phyloP scores from a whole-genome alignment of 495 filamentous ascomycete genomes.

The Xylaria intraflava region DNA sequence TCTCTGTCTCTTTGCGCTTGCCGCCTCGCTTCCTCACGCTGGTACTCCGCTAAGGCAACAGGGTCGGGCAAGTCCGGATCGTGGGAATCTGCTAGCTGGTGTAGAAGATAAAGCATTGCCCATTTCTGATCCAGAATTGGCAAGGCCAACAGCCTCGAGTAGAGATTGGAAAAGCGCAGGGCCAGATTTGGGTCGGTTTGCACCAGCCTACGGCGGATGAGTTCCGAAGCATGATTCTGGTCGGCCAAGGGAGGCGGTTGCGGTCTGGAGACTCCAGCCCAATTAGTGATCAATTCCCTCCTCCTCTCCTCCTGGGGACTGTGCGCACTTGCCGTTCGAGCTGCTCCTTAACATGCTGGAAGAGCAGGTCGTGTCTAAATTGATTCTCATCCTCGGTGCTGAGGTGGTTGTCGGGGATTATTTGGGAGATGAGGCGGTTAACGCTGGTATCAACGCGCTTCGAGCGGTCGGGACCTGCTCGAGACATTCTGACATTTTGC shows the following conservation, averaged over 20 bases:
- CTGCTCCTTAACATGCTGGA: constrained; percentile 41
- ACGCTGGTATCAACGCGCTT: constrained; percentile 40
- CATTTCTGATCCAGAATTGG: constrained; percentile 93
- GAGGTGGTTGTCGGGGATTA: constrained; percentile 44
- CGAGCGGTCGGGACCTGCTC: constrained; percentile 24
- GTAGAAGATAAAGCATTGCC: constrained; percentile 87
- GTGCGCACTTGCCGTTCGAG: constrained; percentile 41
- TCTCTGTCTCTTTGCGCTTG: constrained; percentile 14
- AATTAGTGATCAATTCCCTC: constrained; percentile 12
- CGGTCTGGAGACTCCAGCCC: constrained; percentile 13
- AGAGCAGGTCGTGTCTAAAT: constrained; percentile 45
- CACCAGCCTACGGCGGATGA: constrained; percentile 83
- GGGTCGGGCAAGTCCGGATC: constrained; percentile 37
- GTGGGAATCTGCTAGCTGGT: constrained; percentile 65
- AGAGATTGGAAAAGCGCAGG: constrained; percentile 81
- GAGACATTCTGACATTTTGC: constrained; percentile 29
- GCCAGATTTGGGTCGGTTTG: constrained; percentile 76
- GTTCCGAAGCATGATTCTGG: constrained; percentile 82
- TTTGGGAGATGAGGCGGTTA: constrained; percentile 49
- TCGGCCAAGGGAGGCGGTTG: constrained; percentile 41
- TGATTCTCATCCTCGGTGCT: constrained; percentile 44
- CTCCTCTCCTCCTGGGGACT: background rate
- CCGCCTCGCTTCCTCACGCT: constrained; percentile 22
- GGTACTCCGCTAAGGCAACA: constrained; percentile 27
- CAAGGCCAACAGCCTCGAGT: constrained; percentile 76